Conservation (phyloP, 2,329 filamentous ascomycete genomes). For the Talaromyces sp. region DNA sequence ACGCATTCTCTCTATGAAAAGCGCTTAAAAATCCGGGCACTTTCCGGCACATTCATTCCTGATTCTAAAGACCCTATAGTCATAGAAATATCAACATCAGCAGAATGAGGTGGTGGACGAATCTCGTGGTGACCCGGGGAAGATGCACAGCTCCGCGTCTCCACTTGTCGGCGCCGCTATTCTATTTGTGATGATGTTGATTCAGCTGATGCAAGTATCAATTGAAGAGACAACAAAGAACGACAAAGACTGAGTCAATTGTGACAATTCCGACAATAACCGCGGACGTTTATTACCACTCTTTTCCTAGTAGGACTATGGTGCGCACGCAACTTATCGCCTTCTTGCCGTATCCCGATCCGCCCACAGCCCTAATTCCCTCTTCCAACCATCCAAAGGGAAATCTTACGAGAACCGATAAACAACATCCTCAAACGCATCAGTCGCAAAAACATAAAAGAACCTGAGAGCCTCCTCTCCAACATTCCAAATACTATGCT, state of each 20-base stretch:
- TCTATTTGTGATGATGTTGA: background rate
- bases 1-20: background rate
- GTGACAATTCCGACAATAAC: background rate
- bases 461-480: background rate
- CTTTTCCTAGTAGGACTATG: background rate
- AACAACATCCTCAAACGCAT: background rate
- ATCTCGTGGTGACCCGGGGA: background rate
- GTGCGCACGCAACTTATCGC: background rate
- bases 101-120: background rate
- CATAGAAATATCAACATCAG: background rate
- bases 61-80: too few species aligned
- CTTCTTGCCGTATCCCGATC: background rate
- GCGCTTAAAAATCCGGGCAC: background rate
- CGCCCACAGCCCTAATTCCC: background rate
- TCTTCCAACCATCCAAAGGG: background rate
- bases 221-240: background rate
- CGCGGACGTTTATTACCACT: background rate
- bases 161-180: constrained; percentile 2
- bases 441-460: background rate
- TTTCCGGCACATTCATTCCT: background rate
- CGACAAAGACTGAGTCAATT: too few species aligned
- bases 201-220: background rate
- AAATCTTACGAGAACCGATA: background rate
- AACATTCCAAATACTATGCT: background rate
- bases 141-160: background rate